A percentile compares a stretch with the other conserved stretches of the same genome.
Conservation (phyloP, 2,329 filamentous ascomycete genomes). For the Lithohypha guttulata region DNA sequence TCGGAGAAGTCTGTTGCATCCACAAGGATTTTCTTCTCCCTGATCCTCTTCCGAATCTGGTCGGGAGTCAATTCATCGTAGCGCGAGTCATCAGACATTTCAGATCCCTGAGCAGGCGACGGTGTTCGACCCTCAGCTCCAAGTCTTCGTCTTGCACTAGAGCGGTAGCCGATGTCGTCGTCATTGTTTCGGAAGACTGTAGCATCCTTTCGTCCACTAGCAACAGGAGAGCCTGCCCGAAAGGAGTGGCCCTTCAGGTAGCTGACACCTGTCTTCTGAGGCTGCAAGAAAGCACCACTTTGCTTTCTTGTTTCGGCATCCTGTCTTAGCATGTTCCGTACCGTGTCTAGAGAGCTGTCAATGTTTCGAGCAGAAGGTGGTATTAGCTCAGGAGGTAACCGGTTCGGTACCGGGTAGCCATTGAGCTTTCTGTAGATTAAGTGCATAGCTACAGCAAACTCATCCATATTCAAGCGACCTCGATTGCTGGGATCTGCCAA, state of each 20-base stretch:
- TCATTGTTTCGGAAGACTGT: slow-evolving; percentile 97
- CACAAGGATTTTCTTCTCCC: slow-evolving; percentile 84
- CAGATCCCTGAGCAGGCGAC: slow-evolving; percentile 65
- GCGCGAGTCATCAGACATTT: slow-evolving; percentile 44
- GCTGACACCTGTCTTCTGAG: slow-evolving; percentile 95
- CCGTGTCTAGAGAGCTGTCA: slow-evolving; percentile 80
- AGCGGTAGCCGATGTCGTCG: slow-evolving; percentile 82
- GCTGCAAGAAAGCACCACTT: slow-evolving; percentile 78
- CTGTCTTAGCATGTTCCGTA: slow-evolving; percentile 79
- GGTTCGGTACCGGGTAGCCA: slow-evolving; percentile 80
- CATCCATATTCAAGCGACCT: slow-evolving; percentile 85
- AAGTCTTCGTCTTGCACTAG: slow-evolving; percentile 78
- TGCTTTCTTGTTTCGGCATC: slow-evolving; percentile 85
- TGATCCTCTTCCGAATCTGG: slow-evolving; percentile 82
- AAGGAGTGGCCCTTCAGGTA: slow-evolving; percentile 96
- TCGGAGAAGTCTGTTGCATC: slow-evolving; percentile 96
- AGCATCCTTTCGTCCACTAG: slow-evolving; percentile 70
- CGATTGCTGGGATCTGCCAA: slow-evolving; percentile 88
- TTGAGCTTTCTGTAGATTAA: slow-evolving; percentile 96
- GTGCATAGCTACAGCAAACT: slow-evolving; percentile 98
- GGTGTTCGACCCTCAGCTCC: slow-evolving; percentile 61
- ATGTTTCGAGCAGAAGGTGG: slow-evolving; percentile 91
- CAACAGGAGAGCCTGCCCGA: slow-evolving; percentile 46
- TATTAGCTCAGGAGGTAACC: slow-evolving; percentile 80
- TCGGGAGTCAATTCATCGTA: slow-evolving; percentile 77